A percentile compares a stretch with the other conserved stretches of the same genome.
Evolutionary conservation across 371 early-diverging fungal genomes (phyloP).

Genomic region (Funneliformis caledonium): DNA sequence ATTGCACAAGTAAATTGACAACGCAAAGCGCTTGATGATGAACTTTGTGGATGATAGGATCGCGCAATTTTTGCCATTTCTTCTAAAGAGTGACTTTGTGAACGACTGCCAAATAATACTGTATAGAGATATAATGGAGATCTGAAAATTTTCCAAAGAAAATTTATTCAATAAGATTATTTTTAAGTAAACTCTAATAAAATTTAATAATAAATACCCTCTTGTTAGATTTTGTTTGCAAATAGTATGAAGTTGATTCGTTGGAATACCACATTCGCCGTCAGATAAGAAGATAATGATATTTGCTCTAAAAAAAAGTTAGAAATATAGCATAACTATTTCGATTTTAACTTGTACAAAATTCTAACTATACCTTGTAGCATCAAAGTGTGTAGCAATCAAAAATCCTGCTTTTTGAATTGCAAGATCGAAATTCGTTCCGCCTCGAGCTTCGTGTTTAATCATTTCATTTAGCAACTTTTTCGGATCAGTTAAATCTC

Average conservation of each 20-base stretch:
- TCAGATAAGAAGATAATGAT: constrained; percentile 35
- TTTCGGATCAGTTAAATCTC: neutral
- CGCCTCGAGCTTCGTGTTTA: neutral
- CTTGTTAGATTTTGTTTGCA: neutral
- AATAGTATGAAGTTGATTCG: neutral
- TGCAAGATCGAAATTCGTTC: neutral
- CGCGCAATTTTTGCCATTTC: constrained; percentile 33
- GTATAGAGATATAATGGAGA: constrained; percentile 15
- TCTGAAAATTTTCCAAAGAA: neutral
- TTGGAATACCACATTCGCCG: neutral
- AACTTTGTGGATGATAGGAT: neutral
- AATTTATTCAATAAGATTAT: neutral
- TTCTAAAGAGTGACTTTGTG: neutral
- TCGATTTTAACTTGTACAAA: neutral
- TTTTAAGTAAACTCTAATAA: neutral
- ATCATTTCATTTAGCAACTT: constrained; percentile 4
- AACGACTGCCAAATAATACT: neutral
- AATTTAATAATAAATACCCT: neutral
- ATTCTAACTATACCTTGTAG: constrained; percentile 1
- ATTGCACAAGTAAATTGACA: neutral
- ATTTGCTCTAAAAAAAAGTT: constrained; percentile 13
- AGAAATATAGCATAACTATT: neutral
- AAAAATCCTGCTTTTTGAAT: constrained; percentile 4
- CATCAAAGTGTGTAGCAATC: neutral
- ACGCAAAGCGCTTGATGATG: neutral